Conservation (phyloP, 345 rosid genomes). For the Physaria fendleri region DNA sequence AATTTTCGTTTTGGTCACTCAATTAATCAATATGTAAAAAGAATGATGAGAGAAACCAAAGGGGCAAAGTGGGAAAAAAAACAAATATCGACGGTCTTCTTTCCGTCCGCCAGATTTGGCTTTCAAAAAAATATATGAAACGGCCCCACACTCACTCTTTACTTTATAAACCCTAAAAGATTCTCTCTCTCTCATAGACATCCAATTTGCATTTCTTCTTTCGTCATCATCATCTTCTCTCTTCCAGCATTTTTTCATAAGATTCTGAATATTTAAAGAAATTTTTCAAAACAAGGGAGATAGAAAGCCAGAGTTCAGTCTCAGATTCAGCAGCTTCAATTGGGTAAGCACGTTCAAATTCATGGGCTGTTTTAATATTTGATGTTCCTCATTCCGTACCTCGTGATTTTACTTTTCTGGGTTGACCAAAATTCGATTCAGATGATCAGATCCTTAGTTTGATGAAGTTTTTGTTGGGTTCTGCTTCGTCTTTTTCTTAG, state of each 20-base stretch:
- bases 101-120: constrained; percentile 31
- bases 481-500: not conserved
- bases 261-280: not conserved
- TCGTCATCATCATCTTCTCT: constrained; percentile 9
- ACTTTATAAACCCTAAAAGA: constrained; percentile 29
- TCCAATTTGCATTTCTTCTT: constrained; percentile 15
- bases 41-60: constrained; percentile 2
- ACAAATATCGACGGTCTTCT: constrained; percentile 12
- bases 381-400: not conserved
- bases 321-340: constrained; percentile 20
- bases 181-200: constrained; percentile 7
- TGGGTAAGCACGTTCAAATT: constrained; percentile 32
- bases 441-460: constrained; percentile 16
- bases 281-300: not conserved
- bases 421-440: not conserved
- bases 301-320: not conserved
- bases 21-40: not conserved
- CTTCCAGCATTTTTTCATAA: not conserved
- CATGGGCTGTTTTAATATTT: not conserved
- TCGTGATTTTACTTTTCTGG: not conserved
- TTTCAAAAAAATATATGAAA: constrained; percentile 1
- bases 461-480: not conserved
- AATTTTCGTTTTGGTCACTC: no score
- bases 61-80: constrained; percentile 1
- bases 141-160: constrained; percentile 27